These are phyloP conservation scores for Brassica juncea DNA, from an alignment of 345 rosid genomes.

Conservation along the genomic window DNA sequence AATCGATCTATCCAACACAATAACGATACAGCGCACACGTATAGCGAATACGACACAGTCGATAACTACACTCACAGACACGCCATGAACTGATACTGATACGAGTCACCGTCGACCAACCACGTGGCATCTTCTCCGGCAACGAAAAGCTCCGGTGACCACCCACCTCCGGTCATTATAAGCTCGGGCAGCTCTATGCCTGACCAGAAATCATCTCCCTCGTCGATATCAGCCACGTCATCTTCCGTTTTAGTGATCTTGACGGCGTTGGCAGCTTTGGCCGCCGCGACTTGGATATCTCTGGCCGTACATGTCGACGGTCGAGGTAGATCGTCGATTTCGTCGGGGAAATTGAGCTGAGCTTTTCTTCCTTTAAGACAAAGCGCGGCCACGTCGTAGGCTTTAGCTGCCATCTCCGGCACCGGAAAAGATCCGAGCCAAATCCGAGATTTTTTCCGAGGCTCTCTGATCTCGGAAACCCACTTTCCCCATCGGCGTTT, in stretches of 20 bases:
- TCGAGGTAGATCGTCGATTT: constrained; percentile 57
- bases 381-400: constrained; percentile 78
- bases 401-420: constrained; percentile 92
- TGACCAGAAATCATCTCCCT: constrained; percentile 67
- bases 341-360: constrained; percentile 78
- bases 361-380: constrained; percentile 77
- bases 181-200: constrained; percentile 78
- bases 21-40: constrained; percentile 35
- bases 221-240: constrained; percentile 30
- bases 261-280: constrained; percentile 60
- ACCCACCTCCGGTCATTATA: constrained; percentile 36
- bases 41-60: constrained; percentile 33
- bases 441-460: constrained; percentile 76
- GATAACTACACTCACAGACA: constrained; percentile 44
- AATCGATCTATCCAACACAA: constrained; percentile 26
- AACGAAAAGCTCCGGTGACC: constrained; percentile 43
- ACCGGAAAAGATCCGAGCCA: constrained; percentile 84
- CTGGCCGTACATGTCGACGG: constrained; percentile 63
- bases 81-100: constrained; percentile 48
- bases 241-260: constrained; percentile 28
- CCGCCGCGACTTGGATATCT: constrained; percentile 78
- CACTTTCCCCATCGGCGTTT: constrained; percentile 91
- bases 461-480: constrained; percentile 93
- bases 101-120: constrained; percentile 53
- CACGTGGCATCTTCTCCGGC: constrained; percentile 57